Percentiles rank a stretch among this genome's conserved stretches.
phyloP scores from a whole-genome alignment of 192 early-diverging fungal genomes.

The Rhizophagus prolifer region DNA sequence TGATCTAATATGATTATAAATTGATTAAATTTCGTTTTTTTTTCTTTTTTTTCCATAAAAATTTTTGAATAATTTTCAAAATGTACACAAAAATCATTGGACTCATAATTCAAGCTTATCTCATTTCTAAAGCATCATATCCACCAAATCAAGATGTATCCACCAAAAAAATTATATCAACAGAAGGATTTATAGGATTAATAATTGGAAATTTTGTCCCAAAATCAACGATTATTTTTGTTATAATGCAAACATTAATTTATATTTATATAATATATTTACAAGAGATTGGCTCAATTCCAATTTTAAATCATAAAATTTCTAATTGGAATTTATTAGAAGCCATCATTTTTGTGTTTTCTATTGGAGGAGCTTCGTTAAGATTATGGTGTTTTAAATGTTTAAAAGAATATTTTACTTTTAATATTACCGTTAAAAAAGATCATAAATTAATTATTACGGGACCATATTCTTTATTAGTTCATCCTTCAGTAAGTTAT shows the following conservation, averaged over 20 bases:
- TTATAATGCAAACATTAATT: background rate
- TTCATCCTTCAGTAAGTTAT: conserved; percentile 17
- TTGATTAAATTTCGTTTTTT: too few species aligned
- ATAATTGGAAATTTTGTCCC: too few species aligned
- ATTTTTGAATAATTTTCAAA: too few species aligned
- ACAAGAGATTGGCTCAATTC: conserved; percentile 6
- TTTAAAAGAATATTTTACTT: conserved; percentile 22
- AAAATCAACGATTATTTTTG: too few species aligned
- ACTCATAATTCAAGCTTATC: too few species aligned
- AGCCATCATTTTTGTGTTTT: background rate
- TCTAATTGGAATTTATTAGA: background rate
- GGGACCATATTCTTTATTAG: conserved; percentile 18
- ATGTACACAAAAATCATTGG: too few species aligned
- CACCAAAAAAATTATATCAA: too few species aligned
- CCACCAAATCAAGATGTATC: too few species aligned
- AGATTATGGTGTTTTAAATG: conserved; percentile 22
- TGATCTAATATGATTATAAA: too few species aligned
- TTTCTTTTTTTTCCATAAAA: too few species aligned
- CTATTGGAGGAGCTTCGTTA: background rate
- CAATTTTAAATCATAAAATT: conserved; percentile 5
- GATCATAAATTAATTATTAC: conserved; percentile 21
- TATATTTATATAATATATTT: conserved; percentile 13
- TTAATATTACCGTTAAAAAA: background rate
- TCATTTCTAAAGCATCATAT: too few species aligned
- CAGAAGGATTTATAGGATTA: too few species aligned